phyloP scores from a whole-genome alignment of 805 yeast species.

The Nakazawaea holstii region DNA sequence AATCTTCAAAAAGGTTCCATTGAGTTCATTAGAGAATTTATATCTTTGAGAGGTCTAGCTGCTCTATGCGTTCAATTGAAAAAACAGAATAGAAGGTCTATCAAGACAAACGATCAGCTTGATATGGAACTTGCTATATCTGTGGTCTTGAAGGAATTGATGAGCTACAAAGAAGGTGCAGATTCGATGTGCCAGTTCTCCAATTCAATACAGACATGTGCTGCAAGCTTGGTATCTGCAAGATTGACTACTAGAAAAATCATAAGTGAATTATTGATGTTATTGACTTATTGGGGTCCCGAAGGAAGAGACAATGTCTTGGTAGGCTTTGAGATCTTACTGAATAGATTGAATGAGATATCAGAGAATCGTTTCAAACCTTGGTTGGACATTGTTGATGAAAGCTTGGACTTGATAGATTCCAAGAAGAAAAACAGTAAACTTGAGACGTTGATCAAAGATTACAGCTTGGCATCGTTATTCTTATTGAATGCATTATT shows the following conservation, averaged over 20 bases:
- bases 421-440: not conserved
- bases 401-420: conserved; percentile 44
- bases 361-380: conserved; percentile 49
- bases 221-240: conserved; percentile 72
- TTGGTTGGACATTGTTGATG: conserved; percentile 65
- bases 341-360: conserved; percentile 22
- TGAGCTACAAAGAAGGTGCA: conserved; percentile 60
- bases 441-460: not conserved
- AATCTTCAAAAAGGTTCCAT: conserved; percentile 6
- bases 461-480: conserved; percentile 67
- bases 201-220: conserved; percentile 50
- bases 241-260: conserved; percentile 69
- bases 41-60: conserved; percentile 77
- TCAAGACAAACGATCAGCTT: conserved; percentile 40
- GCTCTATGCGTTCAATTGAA: conserved; percentile 66
- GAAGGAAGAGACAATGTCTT: conserved; percentile 24
- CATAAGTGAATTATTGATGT: conserved; percentile 71
- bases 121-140: conserved; percentile 75
- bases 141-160: conserved; percentile 69
- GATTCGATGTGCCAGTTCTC: conserved; percentile 44
- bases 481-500: conserved; percentile 54
- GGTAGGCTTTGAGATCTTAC: conserved; percentile 31
- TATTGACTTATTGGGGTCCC: conserved; percentile 30
- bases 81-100: conserved; percentile 36
- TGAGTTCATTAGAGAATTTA: conserved; percentile 74